These are phyloP conservation scores for Knoxdaviesia capensis DNA, from an alignment of 2,329 filamentous ascomycete genomes.

Conservation along the genomic window DNA sequence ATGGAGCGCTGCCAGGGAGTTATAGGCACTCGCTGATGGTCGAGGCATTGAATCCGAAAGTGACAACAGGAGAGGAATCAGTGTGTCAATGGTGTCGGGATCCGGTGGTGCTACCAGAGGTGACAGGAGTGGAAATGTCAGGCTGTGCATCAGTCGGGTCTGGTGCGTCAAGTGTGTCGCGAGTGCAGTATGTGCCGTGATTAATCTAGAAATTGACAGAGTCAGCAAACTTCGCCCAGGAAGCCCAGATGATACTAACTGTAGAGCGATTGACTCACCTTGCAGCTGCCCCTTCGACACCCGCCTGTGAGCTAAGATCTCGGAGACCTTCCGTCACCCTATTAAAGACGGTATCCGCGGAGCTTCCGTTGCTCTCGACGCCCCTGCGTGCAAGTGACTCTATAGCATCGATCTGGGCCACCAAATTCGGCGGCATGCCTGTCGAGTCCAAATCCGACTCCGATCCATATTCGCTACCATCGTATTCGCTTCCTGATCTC, in stretches of 20 bases:
- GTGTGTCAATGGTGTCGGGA: slow-evolving; percentile 42
- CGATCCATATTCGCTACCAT: slow-evolving; percentile 55
- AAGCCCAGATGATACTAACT: not conserved
- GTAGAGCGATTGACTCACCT: slow-evolving; percentile 24
- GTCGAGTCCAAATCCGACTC: slow-evolving; percentile 49
- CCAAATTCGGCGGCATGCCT: slow-evolving; percentile 45
- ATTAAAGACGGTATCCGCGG: slow-evolving; percentile 44
- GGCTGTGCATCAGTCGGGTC: slow-evolving; percentile 52
- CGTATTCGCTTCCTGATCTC: slow-evolving; percentile 38
- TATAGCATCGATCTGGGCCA: slow-evolving; percentile 51
- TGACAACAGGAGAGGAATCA: slow-evolving; percentile 46
- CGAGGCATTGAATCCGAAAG: slow-evolving; percentile 48
- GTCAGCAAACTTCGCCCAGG: not conserved
- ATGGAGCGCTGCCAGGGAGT: slow-evolving; percentile 48
- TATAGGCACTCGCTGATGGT: slow-evolving; percentile 38
- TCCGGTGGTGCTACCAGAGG: slow-evolving; percentile 44
- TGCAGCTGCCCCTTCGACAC: slow-evolving; percentile 51
- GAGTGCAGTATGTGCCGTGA: slow-evolving; percentile 55
- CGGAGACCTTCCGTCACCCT: slow-evolving; percentile 49
- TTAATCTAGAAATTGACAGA: slow-evolving; percentile 28
- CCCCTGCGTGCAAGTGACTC: slow-evolving; percentile 48
- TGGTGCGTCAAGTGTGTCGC: slow-evolving; percentile 59
- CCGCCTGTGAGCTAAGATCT: slow-evolving; percentile 53
- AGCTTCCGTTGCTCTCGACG: slow-evolving; percentile 43
- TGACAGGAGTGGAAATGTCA: slow-evolving; percentile 51